Evolutionary conservation across 257 asterid genomes (phyloP).

Genomic region (Fraxinus pennsylvanica): DNA sequence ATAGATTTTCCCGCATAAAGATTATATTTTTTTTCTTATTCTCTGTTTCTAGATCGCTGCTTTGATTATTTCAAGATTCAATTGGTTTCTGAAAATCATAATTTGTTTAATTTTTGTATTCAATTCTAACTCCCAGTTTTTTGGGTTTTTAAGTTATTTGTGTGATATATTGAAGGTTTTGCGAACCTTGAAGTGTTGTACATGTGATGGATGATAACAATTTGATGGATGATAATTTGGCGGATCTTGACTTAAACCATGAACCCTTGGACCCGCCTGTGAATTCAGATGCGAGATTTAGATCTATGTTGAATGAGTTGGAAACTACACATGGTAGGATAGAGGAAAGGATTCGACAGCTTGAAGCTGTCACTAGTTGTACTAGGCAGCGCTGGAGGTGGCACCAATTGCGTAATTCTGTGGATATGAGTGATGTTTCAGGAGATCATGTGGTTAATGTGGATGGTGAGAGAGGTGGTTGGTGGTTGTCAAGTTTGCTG

Average conservation of each 20-base stretch:
- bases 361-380: slow-evolving; percentile 73
- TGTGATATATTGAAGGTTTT: slow-evolving; percentile 18
- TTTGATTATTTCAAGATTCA: background rate
- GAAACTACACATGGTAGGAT: slow-evolving; percentile 63
- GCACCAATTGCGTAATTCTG: slow-evolving; percentile 44
- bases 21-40: background rate
- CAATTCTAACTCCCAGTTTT: background rate
- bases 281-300: slow-evolving; percentile 45
- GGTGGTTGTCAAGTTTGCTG: too few species aligned
- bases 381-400: slow-evolving; percentile 70
- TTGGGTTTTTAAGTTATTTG: slow-evolving; percentile 14
- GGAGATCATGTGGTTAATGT: slow-evolving; percentile 22
- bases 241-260: slow-evolving; percentile 84
- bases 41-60: slow-evolving; percentile 9
- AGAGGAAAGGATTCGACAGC: slow-evolving; percentile 77
- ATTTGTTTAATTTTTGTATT: slow-evolving; percentile 22
- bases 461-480: slow-evolving; percentile 33
- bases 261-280: slow-evolving; percentile 51
- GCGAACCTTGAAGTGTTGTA: slow-evolving; percentile 19
- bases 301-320: slow-evolving; percentile 54
- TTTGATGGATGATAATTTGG: slow-evolving; percentile 50
- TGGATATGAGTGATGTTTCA: slow-evolving; percentile 32
- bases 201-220: slow-evolving; percentile 55
- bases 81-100: slow-evolving; percentile 24
- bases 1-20: background rate